phyloP scores from a whole-genome alignment of 352 stramenopile genomes.

The Peronospora destructor region DNA sequence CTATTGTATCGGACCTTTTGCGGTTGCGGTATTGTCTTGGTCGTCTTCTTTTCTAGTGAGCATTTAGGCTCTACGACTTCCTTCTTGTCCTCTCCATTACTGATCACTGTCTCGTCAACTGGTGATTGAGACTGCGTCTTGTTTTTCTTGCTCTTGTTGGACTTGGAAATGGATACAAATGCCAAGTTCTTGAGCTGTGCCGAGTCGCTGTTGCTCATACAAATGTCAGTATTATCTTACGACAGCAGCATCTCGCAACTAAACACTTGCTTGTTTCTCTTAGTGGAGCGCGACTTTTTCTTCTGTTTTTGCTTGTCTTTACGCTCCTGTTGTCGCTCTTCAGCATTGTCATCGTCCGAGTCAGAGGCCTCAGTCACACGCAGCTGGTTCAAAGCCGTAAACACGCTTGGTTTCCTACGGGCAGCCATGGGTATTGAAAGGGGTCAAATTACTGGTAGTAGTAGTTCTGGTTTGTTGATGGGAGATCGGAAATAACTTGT shows the following conservation, averaged over 20 bases:
- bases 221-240: conserved; percentile 1
- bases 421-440: conserved; percentile 26
- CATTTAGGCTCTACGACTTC: conserved; percentile 5
- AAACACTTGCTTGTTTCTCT: conserved; percentile 50
- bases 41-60: conserved; percentile 15
- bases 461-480: not conserved
- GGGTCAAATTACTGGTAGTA: conserved; percentile 3
- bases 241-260: not conserved
- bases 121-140: conserved; percentile 10
- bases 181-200: conserved; percentile 64
- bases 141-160: conserved; percentile 49
- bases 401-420: conserved; percentile 61
- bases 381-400: conserved; percentile 56
- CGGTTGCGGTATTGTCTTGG: conserved; percentile 10
- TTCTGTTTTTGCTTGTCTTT: conserved; percentile 59
- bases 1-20: conserved; percentile 8
- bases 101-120: conserved; percentile 10
- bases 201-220: conserved; percentile 36
- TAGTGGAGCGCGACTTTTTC: conserved; percentile 71
- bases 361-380: conserved; percentile 37
- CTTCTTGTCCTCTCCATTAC: conserved; percentile 1
- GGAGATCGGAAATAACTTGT: not conserved
- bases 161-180: conserved; percentile 52
- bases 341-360: conserved; percentile 38
- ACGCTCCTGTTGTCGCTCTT: conserved; percentile 50